Evolutionary conservation across 139 green algal species (phyloP).

Genomic region (Chlamydomonas incerta): DNA sequence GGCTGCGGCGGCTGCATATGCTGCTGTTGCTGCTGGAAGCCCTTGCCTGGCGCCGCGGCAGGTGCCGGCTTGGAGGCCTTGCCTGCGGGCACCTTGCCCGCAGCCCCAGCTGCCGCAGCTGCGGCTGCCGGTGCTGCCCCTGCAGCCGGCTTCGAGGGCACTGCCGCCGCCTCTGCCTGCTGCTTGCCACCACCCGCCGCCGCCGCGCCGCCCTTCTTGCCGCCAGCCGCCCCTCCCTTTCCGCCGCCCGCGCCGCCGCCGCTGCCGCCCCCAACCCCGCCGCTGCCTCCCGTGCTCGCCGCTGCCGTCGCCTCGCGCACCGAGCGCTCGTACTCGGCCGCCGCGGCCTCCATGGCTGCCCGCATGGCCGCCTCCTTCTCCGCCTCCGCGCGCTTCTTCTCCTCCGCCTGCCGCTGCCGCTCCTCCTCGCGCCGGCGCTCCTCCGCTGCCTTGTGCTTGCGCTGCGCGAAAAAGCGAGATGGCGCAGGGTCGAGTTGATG

Average conservation of each 20-base stretch:
- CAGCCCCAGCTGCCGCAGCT: no score
- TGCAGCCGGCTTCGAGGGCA: background rate
- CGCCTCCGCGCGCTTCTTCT: conserved; percentile 1
- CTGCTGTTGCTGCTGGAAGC: no score
- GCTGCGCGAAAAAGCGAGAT: background rate
- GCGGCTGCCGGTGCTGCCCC: no score
- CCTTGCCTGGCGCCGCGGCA: no score
- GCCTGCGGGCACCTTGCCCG: no score
- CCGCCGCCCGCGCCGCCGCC: background rate
- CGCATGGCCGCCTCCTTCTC: conserved; percentile 25
- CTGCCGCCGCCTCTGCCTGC: background rate
- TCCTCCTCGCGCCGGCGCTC: background rate
- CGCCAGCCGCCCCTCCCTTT: background rate
- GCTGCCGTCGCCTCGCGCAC: conserved; percentile 21
- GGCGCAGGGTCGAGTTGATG: no score
- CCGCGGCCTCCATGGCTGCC: conserved; percentile 38
- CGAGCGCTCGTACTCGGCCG: conserved; percentile 29
- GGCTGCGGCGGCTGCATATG: no score
- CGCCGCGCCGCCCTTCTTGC: background rate
- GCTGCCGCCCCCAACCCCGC: background rate
- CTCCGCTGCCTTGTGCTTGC: background rate
- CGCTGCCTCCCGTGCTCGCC: background rate
- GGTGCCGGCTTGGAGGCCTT: no score
- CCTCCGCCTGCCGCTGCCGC: background rate
- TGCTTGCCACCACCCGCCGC: background rate